A percentile compares a stretch with the other conserved stretches of the same genome.
Evolutionary conservation across 1,284 basidiomycete species (phyloP).

Genomic region (Ustilago trichophora): DNA sequence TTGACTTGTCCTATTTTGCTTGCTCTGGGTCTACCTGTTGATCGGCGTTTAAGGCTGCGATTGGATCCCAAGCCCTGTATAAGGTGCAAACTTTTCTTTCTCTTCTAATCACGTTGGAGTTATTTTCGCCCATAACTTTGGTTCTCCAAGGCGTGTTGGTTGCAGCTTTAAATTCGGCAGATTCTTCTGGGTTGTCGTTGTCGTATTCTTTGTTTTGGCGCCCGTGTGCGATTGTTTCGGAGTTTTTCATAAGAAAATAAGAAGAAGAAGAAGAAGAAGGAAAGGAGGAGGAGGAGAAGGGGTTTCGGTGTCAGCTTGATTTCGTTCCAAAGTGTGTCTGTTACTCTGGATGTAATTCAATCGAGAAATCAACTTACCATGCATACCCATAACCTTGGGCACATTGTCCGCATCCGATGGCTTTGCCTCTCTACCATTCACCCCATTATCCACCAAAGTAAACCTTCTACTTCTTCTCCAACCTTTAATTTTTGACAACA

Average conservation of each 20-base stretch:
- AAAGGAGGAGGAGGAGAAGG: neutral
- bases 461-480: slow-evolving; percentile 56
- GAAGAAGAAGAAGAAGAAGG: neutral
- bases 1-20: too few relatives aligned
- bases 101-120: slow-evolving; percentile 22
- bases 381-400: slow-evolving; percentile 39
- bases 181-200: slow-evolving; percentile 10
- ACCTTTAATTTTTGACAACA: slow-evolving; percentile 47
- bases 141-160: slow-evolving; percentile 40
- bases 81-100: slow-evolving; percentile 50
- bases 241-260: neutral
- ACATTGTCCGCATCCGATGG: slow-evolving; percentile 13
- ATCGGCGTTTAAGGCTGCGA: too few relatives aligned
- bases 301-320: too few relatives aligned
- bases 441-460: slow-evolving; percentile 50
- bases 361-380: slow-evolving; percentile 29
- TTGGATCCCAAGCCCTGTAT: slow-evolving; percentile 54
- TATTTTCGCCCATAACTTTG: slow-evolving; percentile 17
- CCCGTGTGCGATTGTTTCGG: too few relatives aligned
- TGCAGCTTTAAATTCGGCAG: slow-evolving; percentile 36
- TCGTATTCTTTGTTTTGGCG: slow-evolving; percentile 28
- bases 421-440: slow-evolving; percentile 26
- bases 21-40: too few relatives aligned
- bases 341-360: neutral
- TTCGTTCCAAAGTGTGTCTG: neutral